Evolutionary conservation across 805 yeast genomes (phyloP).

Genomic region (Diddensiella caesifluorescens): DNA sequence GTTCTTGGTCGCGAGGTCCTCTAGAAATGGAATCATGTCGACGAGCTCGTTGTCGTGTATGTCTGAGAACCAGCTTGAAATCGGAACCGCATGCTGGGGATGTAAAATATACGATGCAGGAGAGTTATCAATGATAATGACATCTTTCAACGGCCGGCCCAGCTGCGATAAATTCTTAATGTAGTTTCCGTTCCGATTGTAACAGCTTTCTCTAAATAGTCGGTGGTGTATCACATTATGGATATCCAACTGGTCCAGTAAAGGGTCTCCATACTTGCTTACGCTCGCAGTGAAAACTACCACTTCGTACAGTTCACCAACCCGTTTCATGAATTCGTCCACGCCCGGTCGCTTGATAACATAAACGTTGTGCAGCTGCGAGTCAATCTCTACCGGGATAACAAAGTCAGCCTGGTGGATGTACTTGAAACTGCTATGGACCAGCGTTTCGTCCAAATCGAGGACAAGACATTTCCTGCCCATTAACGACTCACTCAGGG

Average conservation of each 20-base stretch:
- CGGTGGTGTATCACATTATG: slow-evolving; percentile 78
- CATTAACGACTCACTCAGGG: slow-evolving; percentile 43
- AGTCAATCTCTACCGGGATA: slow-evolving; percentile 94
- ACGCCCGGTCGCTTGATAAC: slow-evolving; percentile 98
- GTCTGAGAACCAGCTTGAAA: slow-evolving; percentile 97
- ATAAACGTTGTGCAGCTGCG: slow-evolving; percentile 86
- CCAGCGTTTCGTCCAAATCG: slow-evolving; percentile 94
- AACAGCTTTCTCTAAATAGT: slow-evolving; percentile 90
- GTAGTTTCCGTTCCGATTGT: slow-evolving; percentile 88
- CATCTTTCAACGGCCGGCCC: slow-evolving; percentile 83
- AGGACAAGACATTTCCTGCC: slow-evolving; percentile 80
- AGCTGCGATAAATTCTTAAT: slow-evolving; percentile 90
- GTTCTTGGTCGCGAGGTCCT: slow-evolving; percentile 65
- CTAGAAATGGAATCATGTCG: slow-evolving; percentile 85
- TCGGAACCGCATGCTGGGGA: slow-evolving; percentile 96
- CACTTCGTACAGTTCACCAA: slow-evolving; percentile 85
- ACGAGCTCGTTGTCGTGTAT: slow-evolving; percentile 92
- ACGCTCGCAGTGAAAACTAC: slow-evolving; percentile 97
- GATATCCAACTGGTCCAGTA: slow-evolving; percentile 81
- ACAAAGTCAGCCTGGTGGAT: slow-evolving; percentile 92
- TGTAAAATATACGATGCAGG: slow-evolving; percentile 98
- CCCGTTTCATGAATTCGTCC: slow-evolving; percentile 79
- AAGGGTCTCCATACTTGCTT: slow-evolving; percentile 91
- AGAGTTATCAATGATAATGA: slow-evolving; percentile 91
- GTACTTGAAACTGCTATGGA: slow-evolving; percentile 90